Evolutionary conservation across 108 stramenopile species (phyloP).

Genomic region (Skeletonema marinoi): DNA sequence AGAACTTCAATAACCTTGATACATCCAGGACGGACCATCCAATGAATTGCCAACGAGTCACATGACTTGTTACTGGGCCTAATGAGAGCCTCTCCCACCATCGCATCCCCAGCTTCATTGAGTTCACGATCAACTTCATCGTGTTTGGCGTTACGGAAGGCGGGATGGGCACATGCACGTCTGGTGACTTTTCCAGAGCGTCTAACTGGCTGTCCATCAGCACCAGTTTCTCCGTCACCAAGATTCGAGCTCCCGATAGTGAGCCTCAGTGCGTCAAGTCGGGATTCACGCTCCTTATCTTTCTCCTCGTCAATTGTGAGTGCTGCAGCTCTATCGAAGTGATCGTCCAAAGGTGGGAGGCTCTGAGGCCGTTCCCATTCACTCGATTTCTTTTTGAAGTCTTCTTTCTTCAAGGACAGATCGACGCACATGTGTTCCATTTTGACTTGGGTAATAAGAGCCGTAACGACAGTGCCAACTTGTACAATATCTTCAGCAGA

Average conservation of each 20-base stretch:
- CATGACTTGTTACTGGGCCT: conserved; percentile 81
- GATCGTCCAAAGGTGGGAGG: conserved; percentile 65
- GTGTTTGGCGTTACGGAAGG: conserved; percentile 80
- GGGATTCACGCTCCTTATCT: conserved; percentile 75
- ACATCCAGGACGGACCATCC: conserved; percentile 77
- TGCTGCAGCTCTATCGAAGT: conserved; percentile 70
- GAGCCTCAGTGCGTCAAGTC: conserved; percentile 67
- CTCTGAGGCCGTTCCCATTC: conserved; percentile 81
- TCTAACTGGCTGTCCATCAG: conserved; percentile 11
- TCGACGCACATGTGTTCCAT: conserved; percentile 93
- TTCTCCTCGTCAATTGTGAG: conserved; percentile 73
- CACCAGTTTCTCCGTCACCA: conserved; percentile 51
- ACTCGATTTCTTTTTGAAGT: conserved; percentile 78
- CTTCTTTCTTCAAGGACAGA: conserved; percentile 84
- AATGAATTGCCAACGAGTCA: conserved; percentile 86
- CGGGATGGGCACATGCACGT: conserved; percentile 87
- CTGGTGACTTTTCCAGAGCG: conserved; percentile 70
- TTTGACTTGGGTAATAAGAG: conserved; percentile 86
- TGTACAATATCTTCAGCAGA: conserved; percentile 82
- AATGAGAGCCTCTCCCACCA: conserved; percentile 87
- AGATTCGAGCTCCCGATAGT: conserved; percentile 47
- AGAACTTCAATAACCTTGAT: conserved; percentile 86
- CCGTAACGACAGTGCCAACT: conserved; percentile 79
- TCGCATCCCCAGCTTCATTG: conserved; percentile 65
- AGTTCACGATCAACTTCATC: conserved; percentile 78